Evolutionary conservation across 2,329 filamentous ascomycete species (phyloP).

Genomic region (Aureobasidium pullulans): DNA sequence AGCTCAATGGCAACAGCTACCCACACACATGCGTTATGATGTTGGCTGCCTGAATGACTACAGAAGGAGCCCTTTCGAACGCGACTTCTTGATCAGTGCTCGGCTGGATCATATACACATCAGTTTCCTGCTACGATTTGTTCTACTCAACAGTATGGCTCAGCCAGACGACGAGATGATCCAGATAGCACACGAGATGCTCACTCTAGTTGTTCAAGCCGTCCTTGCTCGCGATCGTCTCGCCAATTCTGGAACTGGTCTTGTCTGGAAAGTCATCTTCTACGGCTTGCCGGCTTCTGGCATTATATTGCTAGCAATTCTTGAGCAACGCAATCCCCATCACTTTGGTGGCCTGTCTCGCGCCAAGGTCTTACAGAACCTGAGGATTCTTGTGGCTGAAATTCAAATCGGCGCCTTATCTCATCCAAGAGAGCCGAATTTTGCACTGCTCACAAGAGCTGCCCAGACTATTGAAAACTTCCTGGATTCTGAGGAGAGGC

Average conservation of each 20-base stretch:
- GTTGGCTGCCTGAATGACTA: constrained; percentile 15
- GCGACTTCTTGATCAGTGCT: constrained; percentile 28
- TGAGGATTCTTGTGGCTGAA: constrained; percentile 28
- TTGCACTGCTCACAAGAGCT: constrained; percentile 23
- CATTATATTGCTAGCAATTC: constrained; percentile 24
- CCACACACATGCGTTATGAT: constrained; percentile 21
- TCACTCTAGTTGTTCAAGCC: constrained; percentile 25
- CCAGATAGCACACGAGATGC: constrained; percentile 23
- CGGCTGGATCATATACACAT: constrained; percentile 30
- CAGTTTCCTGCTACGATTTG: constrained; percentile 25
- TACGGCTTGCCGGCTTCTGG: constrained; percentile 32
- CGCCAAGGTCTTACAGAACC: constrained; percentile 24
- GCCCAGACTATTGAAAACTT: constrained; percentile 26
- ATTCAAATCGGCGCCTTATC: constrained; percentile 25
- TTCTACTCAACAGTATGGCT: constrained; percentile 18
- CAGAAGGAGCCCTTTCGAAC: constrained; percentile 20
- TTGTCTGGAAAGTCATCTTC: constrained; percentile 29
- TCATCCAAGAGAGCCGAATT: constrained; percentile 24
- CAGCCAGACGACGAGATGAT: constrained; percentile 23
- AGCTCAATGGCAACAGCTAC: constrained; percentile 23
- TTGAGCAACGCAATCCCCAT: constrained; percentile 17
- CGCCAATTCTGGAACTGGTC: constrained; percentile 28
- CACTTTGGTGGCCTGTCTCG: constrained; percentile 1
- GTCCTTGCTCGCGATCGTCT: constrained; percentile 25
- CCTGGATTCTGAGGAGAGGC: constrained; percentile 16